phyloP scores from a whole-genome alignment of 176 grass and related monocot species.

The Eleusine coracana region DNA sequence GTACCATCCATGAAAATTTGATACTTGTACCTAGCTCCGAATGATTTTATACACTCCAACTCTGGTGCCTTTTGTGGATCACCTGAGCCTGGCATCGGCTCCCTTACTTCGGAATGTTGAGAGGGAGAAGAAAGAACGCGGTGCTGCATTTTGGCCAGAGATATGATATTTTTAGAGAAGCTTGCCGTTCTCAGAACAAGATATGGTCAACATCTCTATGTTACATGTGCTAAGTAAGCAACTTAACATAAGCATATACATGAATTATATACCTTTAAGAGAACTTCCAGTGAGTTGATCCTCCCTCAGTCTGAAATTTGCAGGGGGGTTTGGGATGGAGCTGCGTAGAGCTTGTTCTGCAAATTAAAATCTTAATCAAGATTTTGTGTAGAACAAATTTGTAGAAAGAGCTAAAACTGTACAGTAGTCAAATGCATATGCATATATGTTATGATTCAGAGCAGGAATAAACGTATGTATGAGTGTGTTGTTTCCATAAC shows the following conservation, averaged over 20 bases:
- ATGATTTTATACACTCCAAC: constrained; percentile 55
- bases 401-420: constrained; percentile 30
- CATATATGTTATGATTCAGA: constrained; percentile 20
- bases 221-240: constrained; percentile 30
- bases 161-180: constrained; percentile 37
- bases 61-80: constrained; percentile 41
- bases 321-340: constrained; percentile 81
- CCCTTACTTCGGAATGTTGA: constrained; percentile 90
- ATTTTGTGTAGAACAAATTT: constrained; percentile 1
- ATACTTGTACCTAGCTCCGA: constrained; percentile 42
- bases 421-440: constrained; percentile 11
- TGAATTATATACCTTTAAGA: constrained; percentile 67
- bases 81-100: constrained; percentile 86
- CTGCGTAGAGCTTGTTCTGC: constrained; percentile 81
- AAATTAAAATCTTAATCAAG: constrained; percentile 48
- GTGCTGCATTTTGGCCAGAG: constrained; percentile 59
- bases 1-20: constrained; percentile 55
- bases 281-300: constrained; percentile 89
- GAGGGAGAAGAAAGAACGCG: constrained; percentile 94
- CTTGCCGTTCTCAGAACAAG: constrained; percentile 14
- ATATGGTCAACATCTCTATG: constrained; percentile 20
- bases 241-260: constrained; percentile 26
- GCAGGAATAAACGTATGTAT: constrained; percentile 10
- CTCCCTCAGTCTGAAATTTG: constrained; percentile 85
- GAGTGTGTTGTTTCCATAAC: neutral